Conservation (phyloP, 208 protist species). For the Leishmania amazonensis region DNA sequence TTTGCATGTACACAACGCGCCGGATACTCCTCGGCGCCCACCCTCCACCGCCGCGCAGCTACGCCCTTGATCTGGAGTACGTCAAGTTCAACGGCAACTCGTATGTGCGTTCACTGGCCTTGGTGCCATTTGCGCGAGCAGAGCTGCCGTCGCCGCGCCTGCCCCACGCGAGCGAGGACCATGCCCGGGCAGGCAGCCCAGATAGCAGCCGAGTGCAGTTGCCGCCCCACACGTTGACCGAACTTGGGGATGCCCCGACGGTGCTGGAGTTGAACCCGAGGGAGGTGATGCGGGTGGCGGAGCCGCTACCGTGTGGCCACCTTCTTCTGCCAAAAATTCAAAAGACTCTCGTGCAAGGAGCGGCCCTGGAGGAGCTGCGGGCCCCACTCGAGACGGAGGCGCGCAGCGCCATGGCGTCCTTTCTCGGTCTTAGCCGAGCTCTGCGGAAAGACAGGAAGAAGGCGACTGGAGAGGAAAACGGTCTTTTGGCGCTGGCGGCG, state of each 20-base stretch:
- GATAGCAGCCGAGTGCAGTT: not conserved
- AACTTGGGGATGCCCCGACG: conserved; percentile 21
- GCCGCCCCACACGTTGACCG: conserved; percentile 3
- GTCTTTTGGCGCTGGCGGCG: too few species aligned
- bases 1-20: conserved; percentile 11
- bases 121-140: conserved; percentile 57
- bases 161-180: not conserved
- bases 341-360: conserved; percentile 25
- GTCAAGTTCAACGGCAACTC: conserved; percentile 52
- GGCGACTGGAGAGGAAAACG: too few species aligned
- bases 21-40: not conserved
- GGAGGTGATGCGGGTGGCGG: conserved; percentile 52
- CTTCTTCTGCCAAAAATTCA: conserved; percentile 38
- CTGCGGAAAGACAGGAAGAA: not conserved
- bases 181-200: not conserved
- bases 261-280: conserved; percentile 41
- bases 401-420: conserved; percentile 3
- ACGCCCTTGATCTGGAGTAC: conserved; percentile 79
- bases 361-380: conserved; percentile 37
- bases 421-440: conserved; percentile 7
- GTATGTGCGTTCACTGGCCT: conserved; percentile 52
- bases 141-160: not conserved
- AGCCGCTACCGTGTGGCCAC: conserved; percentile 73
- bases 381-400: conserved; percentile 13
- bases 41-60: not conserved